Conservation (phyloP, 2,329 filamentous ascomycete genomes). For the Pyricularia sp. region DNA sequence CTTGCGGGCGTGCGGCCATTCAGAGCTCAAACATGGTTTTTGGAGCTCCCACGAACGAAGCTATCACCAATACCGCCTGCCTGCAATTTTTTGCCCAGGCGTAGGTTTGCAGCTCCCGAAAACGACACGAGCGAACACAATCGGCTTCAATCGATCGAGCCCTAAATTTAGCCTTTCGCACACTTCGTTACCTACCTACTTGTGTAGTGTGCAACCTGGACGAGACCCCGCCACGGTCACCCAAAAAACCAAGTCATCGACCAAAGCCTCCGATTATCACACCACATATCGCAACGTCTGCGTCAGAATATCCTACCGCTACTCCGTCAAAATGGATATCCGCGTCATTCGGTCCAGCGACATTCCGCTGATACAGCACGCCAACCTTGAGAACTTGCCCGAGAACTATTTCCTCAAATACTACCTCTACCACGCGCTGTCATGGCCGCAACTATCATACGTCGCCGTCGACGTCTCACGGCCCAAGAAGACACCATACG, state of each 20-base stretch:
- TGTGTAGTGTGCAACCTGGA: background rate
- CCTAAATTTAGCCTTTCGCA: background rate
- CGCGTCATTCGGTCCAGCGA: constrained; percentile 71
- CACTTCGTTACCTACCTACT: background rate
- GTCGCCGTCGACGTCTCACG: constrained; percentile 87
- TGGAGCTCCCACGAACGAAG: background rate
- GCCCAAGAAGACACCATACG: constrained; percentile 62
- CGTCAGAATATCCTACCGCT: background rate
- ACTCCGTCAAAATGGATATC: constrained; percentile 61
- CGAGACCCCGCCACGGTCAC: background rate
- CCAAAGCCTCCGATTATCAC: background rate
- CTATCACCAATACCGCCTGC: background rate
- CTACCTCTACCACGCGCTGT: constrained; percentile 97
- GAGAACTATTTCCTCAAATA: constrained; percentile 99
- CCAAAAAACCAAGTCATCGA: background rate
- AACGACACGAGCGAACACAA: background rate
- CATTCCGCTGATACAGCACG: constrained; percentile 87
- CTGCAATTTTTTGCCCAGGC: background rate
- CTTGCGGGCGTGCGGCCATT: background rate
- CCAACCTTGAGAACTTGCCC: constrained; percentile 96
- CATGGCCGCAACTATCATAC: constrained; percentile 94
- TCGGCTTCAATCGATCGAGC: background rate
- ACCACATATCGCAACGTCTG: background rate
- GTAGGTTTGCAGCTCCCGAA: background rate
- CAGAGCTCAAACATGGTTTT: background rate